Evolutionary conservation across 768 basidiomycete genomes (phyloP).

Genomic region (Galerina sulciceps): DNA sequence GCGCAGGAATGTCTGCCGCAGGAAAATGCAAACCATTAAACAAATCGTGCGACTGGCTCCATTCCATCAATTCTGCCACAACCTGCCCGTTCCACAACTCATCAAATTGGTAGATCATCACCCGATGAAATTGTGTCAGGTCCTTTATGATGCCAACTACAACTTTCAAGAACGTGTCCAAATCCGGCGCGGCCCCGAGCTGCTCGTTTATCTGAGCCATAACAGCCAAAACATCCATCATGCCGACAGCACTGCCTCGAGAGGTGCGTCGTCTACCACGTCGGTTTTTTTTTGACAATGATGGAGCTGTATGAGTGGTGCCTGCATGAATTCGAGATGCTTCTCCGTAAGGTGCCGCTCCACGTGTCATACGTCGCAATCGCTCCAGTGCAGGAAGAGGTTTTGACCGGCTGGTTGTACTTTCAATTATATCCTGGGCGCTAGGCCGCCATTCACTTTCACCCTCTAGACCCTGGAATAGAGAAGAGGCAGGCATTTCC

Average conservation of each 20-base stretch:
- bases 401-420: slow-evolving; percentile 69
- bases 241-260: slow-evolving; percentile 44
- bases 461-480: slow-evolving; percentile 19
- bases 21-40: slow-evolving; percentile 77
- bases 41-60: slow-evolving; percentile 72
- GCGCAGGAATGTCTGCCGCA: slow-evolving; percentile 69
- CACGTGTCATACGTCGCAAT: slow-evolving; percentile 50
- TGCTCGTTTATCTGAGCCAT: slow-evolving; percentile 85
- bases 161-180: slow-evolving; percentile 73
- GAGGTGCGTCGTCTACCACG: slow-evolving; percentile 21
- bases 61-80: slow-evolving; percentile 81
- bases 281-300: slow-evolving; percentile 9
- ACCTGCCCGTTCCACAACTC: slow-evolving; percentile 80
- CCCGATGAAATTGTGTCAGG: slow-evolving; percentile 80
- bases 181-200: slow-evolving; percentile 63
- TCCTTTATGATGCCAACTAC: slow-evolving; percentile 76
- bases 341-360: slow-evolving; percentile 9
- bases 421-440: slow-evolving; percentile 67
- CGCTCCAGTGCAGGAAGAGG: slow-evolving; percentile 75
- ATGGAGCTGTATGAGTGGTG: background rate
- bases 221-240: slow-evolving; percentile 83
- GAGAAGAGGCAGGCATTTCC: background rate
- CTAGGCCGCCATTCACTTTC: slow-evolving; percentile 46
- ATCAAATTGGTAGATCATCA: slow-evolving; percentile 84
- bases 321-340: background rate